Evolutionary conservation across 2,329 filamentous ascomycete species (phyloP).

Genomic region (Exophiala calicioides): DNA sequence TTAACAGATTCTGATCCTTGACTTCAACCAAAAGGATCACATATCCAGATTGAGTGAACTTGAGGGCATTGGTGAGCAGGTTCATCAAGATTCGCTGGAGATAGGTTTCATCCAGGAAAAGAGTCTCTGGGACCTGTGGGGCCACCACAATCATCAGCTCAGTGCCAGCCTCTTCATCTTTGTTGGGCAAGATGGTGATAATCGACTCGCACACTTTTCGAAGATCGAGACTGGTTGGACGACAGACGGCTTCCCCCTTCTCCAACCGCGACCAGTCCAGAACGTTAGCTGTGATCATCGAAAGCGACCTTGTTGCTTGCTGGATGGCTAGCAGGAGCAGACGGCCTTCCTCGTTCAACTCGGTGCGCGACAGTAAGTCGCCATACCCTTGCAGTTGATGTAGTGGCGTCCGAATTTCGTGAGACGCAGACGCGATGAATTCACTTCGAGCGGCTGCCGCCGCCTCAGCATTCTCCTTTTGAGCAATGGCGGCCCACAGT

Average conservation of each 20-base stretch:
- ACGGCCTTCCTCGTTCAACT: constrained; percentile 37
- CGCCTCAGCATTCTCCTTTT: constrained; percentile 39
- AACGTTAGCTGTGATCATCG: constrained; percentile 41
- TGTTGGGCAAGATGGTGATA: constrained; percentile 36
- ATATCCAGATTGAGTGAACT: constrained; percentile 53
- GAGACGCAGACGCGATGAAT: constrained; percentile 40
- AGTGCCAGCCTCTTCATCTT: constrained; percentile 36
- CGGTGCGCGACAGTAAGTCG: constrained; percentile 36
- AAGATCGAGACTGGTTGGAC: constrained; percentile 36
- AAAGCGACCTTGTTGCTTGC: constrained; percentile 38
- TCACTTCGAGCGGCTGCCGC: constrained; percentile 36
- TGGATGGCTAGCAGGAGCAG: constrained; percentile 38
- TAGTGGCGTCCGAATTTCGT: constrained; percentile 40
- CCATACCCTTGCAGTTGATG: constrained; percentile 42
- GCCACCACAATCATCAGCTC: constrained; percentile 38
- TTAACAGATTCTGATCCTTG: constrained; percentile 56
- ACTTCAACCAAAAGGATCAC: constrained; percentile 60
- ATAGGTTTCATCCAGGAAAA: constrained; percentile 40
- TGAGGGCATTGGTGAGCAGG: constrained; percentile 38
- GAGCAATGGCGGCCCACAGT: constrained; percentile 38
- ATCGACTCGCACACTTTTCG: constrained; percentile 39
- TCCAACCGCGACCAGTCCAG: constrained; percentile 42
- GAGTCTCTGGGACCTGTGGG: constrained; percentile 35
- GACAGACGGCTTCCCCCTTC: constrained; percentile 35
- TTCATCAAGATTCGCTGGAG: constrained; percentile 50